These are phyloP conservation scores for Amphichorda felina DNA, from an alignment of 2,329 filamentous ascomycete genomes.

Conservation along the genomic window DNA sequence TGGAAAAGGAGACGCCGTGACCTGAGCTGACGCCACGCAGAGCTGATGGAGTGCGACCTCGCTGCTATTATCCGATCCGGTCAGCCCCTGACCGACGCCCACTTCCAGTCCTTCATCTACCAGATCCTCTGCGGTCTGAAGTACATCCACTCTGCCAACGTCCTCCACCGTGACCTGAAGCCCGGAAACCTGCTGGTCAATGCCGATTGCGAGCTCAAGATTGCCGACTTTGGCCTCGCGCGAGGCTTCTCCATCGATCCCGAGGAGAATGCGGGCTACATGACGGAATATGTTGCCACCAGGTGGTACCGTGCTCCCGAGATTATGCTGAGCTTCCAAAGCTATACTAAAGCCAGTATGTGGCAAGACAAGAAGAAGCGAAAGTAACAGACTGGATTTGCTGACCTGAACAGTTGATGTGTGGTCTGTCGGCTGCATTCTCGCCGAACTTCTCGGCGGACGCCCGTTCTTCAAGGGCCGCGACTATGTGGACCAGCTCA, in stretches of 20 bases:
- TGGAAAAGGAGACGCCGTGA: background rate
- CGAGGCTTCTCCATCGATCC: constrained; percentile 95
- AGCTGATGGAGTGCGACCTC: constrained; percentile 98
- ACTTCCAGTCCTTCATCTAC: constrained; percentile 99
- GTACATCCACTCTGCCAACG: constrained; percentile 98
- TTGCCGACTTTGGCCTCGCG: constrained; percentile 94
- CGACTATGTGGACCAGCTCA: constrained; percentile 98
- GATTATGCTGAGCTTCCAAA: constrained; percentile 99
- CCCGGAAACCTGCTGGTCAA: constrained; percentile 96
- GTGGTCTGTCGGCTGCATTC: constrained; percentile 97
- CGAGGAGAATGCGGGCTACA: constrained; percentile 96
- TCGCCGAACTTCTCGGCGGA: constrained; percentile 89
- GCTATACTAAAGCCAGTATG: constrained; percentile 99
- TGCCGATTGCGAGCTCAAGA: constrained; percentile 98
- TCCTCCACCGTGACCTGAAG: constrained; percentile 93
- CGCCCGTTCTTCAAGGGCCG: constrained; percentile 98
- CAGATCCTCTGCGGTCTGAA: constrained; percentile 98
- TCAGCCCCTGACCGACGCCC: constrained; percentile 92
- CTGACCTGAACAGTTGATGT: constrained; percentile 63
- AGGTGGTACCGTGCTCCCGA: constrained; percentile 92
- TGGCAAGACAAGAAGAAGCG: constrained; percentile 16
- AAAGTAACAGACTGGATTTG: background rate
- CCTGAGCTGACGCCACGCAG: constrained; percentile 29
- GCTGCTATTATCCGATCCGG: constrained; percentile 96
- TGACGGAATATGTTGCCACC: constrained; percentile 98